Conservation (phyloP, 164 flowering plant species). For the Macadamia integrifolia region DNA sequence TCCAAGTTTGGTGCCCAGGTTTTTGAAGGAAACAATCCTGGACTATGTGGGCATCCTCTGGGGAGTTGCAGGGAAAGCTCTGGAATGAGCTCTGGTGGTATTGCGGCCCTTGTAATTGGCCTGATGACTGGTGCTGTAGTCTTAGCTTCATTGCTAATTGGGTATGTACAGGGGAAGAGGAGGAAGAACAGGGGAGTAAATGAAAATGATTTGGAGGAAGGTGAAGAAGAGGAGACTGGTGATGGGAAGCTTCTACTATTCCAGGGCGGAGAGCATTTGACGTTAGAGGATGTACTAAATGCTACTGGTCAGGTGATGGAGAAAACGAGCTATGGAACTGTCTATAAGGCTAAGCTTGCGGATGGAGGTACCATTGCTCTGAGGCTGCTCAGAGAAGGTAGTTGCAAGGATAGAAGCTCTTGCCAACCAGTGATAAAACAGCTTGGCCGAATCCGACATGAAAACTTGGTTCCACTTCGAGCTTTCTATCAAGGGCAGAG, state of each 20-base stretch:
- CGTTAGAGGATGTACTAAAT: conserved; percentile 87
- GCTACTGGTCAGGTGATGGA: conserved; percentile 99
- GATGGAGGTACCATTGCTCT: conserved; percentile 92
- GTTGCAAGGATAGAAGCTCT: conserved; percentile 71
- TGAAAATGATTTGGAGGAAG: conserved; percentile 56
- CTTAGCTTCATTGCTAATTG: conserved; percentile 71
- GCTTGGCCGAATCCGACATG: conserved; percentile 80
- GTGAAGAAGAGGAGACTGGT: conserved; percentile 47
- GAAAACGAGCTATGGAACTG: conserved; percentile 92
- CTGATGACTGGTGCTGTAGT: conserved; percentile 84
- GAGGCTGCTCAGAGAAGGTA: conserved; percentile 90
- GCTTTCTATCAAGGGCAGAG: conserved; percentile 98
- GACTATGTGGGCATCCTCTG: conserved; percentile 72
- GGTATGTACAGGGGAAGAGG: conserved; percentile 76
- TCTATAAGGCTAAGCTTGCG: conserved; percentile 88
- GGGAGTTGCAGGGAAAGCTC: conserved; percentile 46
- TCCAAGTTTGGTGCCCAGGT: conserved; percentile 51
- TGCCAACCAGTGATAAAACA: conserved; percentile 78
- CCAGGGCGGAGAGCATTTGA: conserved; percentile 94
- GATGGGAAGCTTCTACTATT: conserved; percentile 83
- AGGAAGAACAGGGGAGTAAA: conserved; percentile 46
- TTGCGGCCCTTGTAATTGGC: conserved; percentile 90
- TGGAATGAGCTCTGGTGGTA: conserved; percentile 77
- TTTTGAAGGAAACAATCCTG: conserved; percentile 72
- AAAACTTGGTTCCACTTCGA: conserved; percentile 83